These are phyloP conservation scores for Sanghuangporus sanghuang DNA, from an alignment of 1,284 basidiomycete species.

Conservation along the genomic window DNA sequence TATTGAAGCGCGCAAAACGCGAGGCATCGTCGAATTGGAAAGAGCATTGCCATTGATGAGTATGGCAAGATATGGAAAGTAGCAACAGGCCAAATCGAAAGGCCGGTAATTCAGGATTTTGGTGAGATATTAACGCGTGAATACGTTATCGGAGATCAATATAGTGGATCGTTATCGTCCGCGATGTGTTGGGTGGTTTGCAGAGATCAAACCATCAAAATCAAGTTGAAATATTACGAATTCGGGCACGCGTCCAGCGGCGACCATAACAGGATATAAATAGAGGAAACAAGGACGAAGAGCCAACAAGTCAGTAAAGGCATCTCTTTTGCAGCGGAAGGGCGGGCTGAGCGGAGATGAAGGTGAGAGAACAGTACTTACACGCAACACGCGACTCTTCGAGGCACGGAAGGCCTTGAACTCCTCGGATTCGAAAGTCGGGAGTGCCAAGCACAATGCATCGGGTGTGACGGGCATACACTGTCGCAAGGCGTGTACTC, in stretches of 20 bases:
- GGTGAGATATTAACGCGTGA: not conserved
- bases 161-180: not conserved
- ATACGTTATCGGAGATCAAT: not conserved
- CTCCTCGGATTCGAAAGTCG: not conserved
- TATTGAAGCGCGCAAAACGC: not conserved
- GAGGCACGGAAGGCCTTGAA: slow-evolving; percentile 9
- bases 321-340: not conserved
- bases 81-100: not conserved
- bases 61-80: not conserved
- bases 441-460: not conserved
- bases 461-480: not conserved
- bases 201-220: not conserved
- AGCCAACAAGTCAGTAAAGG: not conserved
- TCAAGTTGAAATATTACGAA: not conserved
- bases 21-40: not conserved
- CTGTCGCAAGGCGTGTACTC: not conserved
- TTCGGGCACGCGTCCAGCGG: not conserved
- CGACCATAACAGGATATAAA: not conserved
- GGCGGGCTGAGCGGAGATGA: not conserved
- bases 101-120: not conserved
- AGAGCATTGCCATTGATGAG: not conserved
- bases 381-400: slow-evolving; percentile 16
- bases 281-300: not conserved
- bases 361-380: slow-evolving; percentile 8
- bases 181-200: not conserved